A percentile compares a stretch with the other conserved stretches of the same genome.
Evolutionary conservation across 805 yeast species (phyloP).

Genomic region (Saturnispora galanensis): DNA sequence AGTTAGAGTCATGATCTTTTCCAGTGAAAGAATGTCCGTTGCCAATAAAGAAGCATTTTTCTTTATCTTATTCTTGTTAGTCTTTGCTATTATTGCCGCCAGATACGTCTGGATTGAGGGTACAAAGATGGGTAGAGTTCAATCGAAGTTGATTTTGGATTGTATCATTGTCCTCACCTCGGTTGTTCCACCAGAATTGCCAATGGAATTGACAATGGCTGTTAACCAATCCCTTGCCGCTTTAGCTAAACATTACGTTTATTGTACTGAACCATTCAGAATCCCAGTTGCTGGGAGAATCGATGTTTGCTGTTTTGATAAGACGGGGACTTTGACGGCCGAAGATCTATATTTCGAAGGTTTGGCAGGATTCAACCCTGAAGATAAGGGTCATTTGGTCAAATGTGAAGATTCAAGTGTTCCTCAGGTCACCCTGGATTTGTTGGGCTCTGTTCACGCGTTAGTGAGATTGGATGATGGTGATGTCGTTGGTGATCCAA

Average conservation of each 20-base stretch:
- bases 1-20: constrained; percentile 95
- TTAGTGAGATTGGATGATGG: constrained; percentile 91
- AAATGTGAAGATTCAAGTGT: constrained; percentile 44
- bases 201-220: constrained; percentile 98
- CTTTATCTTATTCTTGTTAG: constrained; percentile 79
- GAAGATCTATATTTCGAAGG: constrained; percentile 97
- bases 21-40: constrained; percentile 92
- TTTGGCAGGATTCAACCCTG: constrained; percentile 64
- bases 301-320: constrained; percentile 97
- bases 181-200: constrained; percentile 97
- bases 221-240: constrained; percentile 88
- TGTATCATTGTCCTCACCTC: constrained; percentile 94
- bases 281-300: constrained; percentile 96
- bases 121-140: constrained; percentile 88
- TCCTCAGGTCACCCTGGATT: constrained; percentile 57
- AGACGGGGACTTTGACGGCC: constrained; percentile 96
- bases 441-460: constrained; percentile 94
- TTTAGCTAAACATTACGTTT: constrained; percentile 75
- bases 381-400: constrained; percentile 45
- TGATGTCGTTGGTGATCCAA: constrained; percentile 96
- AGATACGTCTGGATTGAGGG: constrained; percentile 99
- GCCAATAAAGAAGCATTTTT: constrained; percentile 91
- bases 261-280: constrained; percentile 97
- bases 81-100: constrained; percentile 90
- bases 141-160: constrained; percentile 86